Base-by-base conservation (phyloP, 2,329 filamentous ascomycete species). In the Fusarium palustre region DNA sequence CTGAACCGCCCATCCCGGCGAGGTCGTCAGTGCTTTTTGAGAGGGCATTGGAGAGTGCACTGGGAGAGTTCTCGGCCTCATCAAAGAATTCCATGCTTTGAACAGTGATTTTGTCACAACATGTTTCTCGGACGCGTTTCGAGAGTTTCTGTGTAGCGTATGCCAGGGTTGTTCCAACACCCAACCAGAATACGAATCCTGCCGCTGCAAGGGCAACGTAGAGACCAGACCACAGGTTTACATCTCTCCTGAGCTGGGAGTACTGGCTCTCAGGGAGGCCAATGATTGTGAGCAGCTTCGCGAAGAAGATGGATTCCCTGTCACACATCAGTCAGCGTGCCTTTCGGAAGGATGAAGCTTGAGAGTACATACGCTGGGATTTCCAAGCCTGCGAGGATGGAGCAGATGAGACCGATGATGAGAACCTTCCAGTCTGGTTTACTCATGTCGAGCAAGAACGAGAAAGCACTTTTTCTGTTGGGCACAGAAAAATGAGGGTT, bases 1-100 rank as follows among this genome's bases (percentile, higher is more conserved):
- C n/a, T n/a, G n/a, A n/a, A n/a, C n/a, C n/a, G 16, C 77, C 77
- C 31, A 76, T 46, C 3, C 76, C 76, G 10, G 77, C 55, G 1
- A 78, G 65, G n/a, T 78, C 72, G 34, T 78, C 76, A 10, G 78
- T 52, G 38, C 74, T 67, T 48, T 76, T 75, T 6, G 76, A 65
- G 3, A 52, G 48, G 34, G 24, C 24, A 39, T 30, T 52, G 22
- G 48, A 52, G 22, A 52, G 34, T 28, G 34, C 48, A 30, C 48
- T 52, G 24, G 48, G 48, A 6, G 48, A 52, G n/a, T 52, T 52
- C 13, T 41, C 41, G 22, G 48, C 22, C 18, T 52, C 48, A 24
- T 52, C 48, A 39, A 52, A 52, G 34, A 52, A 52, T 1, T 52
- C 48, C 48, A 52, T 52, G 2, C 24, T 41, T 30, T 52, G 48